Conservation (phyloP, 2,329 filamentous ascomycete species). For the Penicillium sp. region DNA sequence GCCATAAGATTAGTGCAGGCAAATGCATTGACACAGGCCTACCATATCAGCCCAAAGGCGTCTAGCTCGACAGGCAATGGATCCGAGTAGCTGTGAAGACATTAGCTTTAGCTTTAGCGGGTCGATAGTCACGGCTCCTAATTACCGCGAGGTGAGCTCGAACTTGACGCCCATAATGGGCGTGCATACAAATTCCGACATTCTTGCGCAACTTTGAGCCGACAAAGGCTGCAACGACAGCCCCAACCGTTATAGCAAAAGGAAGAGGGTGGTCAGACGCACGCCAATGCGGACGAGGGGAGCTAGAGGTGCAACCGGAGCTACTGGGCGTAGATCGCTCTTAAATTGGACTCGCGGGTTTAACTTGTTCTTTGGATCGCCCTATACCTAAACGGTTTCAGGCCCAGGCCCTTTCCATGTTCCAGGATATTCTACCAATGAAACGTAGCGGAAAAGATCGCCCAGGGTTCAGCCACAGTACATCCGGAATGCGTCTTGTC, state of each 20-base stretch:
- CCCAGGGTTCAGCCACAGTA: background rate
- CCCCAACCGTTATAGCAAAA: background rate
- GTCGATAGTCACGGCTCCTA: background rate
- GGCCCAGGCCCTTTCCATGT: background rate
- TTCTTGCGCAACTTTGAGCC: background rate
- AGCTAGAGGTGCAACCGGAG: background rate
- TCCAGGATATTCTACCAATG: background rate
- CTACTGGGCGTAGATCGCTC: background rate
- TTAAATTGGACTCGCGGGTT: background rate
- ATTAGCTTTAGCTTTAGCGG: background rate
- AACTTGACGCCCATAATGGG: constrained; percentile 9
- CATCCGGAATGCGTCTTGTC: background rate
- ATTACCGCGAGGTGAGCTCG: constrained; percentile 6
- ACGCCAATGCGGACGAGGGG: background rate
- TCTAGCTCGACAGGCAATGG: constrained; percentile 9
- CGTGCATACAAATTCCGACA: constrained; percentile 5
- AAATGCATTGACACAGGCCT: background rate
- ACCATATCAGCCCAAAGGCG: constrained; percentile 8
- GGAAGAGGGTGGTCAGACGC: background rate
- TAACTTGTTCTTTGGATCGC: background rate
- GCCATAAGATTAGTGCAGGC: background rate
- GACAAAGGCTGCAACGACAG: background rate
- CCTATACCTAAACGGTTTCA: background rate
- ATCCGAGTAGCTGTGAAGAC: constrained; percentile 1
- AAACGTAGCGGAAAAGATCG: background rate